Conservation (phyloP, 2,329 filamentous ascomycete genomes). For the Fusarium coffeatum region DNA sequence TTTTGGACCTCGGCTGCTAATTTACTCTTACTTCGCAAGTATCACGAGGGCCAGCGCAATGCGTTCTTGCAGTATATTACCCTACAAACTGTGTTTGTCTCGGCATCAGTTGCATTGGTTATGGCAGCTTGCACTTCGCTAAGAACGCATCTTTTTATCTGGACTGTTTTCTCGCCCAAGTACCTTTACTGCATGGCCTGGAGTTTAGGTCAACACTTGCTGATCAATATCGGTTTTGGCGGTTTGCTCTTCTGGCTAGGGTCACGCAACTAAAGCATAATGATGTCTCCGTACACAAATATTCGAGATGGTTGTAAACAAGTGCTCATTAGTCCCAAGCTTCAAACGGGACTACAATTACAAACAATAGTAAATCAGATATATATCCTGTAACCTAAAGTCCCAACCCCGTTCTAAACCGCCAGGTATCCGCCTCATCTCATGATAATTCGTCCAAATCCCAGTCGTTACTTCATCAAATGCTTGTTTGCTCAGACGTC, state of each 20-base stretch:
- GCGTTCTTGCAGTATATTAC: constrained; percentile 66
- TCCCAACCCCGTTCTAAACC: constrained; percentile 7
- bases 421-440: constrained; percentile 21
- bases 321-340: neutral
- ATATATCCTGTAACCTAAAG: constrained; percentile 33
- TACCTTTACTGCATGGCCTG: constrained; percentile 93
- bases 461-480: constrained; percentile 38
- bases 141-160: constrained; percentile 93
- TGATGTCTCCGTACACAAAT: constrained; percentile 8
- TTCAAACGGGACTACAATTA: constrained; percentile 13
- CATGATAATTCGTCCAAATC: constrained; percentile 37
- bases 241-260: constrained; percentile 68
- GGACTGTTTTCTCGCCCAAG: constrained; percentile 98
- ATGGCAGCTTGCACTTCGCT: constrained; percentile 90
- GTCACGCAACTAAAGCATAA: constrained; percentile 29
- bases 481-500: constrained; percentile 38
- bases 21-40: constrained; percentile 63
- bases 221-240: constrained; percentile 74
- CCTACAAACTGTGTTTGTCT: constrained; percentile 76
- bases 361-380: constrained; percentile 24
- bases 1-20: constrained; percentile 83
- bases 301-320: constrained; percentile 6
- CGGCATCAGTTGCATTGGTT: constrained; percentile 74
- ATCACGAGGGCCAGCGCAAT: constrained; percentile 40
- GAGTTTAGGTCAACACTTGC: constrained; percentile 83